Base-by-base conservation (phyloP, 2,329 filamentous ascomycete species). In the Spiromastix sp. region DNA sequence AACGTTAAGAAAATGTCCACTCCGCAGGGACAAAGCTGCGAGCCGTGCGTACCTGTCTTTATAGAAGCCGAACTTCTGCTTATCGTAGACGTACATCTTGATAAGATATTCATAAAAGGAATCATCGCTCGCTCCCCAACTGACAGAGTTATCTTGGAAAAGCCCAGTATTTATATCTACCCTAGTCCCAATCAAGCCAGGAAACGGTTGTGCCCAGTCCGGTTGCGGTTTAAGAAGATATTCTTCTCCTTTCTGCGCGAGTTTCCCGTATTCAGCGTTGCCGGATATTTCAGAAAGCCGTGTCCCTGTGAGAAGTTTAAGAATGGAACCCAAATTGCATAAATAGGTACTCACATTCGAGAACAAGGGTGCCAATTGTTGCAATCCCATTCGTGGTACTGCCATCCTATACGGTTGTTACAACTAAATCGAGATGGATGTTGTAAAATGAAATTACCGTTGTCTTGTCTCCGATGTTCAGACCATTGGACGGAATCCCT, bases 21-120 rank as follows among this genome's bases (percentile, higher is more conserved):
- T 32, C 22, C 4, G 11, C 11, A 11, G 17, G 6, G 11, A 18
- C 5, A 26, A 4, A 16, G 17, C 10, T 5, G 3, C 8, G 8
- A 27, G 12, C 17, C 11, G 11, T 4, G 26, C 33, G 32, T 24
- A 46, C 44, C 44, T 45, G 43, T 87, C 79, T 48, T 70, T 76
- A 61, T 89, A 85, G 2, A 57, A 42, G 2, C 50, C 58, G 48
- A 82, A 93, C 3, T 74, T 68, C 4, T 55, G 47, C 0, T 74
- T 67, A 51, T 89, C 80, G 55, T 93, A 93, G 36, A 89, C 59
- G 49, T 79, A 93, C 82, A 91, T 89, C 66, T 93, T 93, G 57
- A 93, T 79, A 20, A 93, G 71, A 50, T 93, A 93, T 60, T 93
- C 85, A 61, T 93, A 93, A 61, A 80, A 93, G 28, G 77, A 84